Conservation (phyloP, 2,329 filamentous ascomycete species). For the Trichophyton mentagrophytes region DNA sequence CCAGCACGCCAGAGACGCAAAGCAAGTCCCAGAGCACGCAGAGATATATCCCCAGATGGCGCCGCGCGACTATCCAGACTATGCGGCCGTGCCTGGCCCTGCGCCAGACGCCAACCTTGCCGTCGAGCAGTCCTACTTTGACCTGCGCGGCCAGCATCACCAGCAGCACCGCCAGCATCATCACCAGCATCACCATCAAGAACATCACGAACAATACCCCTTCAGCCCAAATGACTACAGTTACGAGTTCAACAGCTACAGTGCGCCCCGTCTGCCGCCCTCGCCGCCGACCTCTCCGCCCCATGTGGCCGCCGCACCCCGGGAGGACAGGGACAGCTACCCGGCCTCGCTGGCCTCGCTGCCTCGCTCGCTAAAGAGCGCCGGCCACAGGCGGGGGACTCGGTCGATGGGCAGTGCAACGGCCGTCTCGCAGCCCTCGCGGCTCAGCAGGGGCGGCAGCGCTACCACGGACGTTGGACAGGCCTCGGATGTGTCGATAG, state of each 20-base stretch:
- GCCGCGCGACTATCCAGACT: background rate
- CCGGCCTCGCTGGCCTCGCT: background rate
- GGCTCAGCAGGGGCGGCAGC: background rate
- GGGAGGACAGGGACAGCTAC: background rate
- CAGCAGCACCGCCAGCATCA: background rate
- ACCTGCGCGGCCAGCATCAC: background rate
- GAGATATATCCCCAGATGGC: background rate
- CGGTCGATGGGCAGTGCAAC: background rate
- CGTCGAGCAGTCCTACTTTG: constrained; percentile 1
- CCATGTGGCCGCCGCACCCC: background rate
- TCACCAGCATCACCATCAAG: background rate
- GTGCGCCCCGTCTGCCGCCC: background rate
- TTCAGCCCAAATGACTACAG: constrained; percentile 5
- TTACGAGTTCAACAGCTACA: background rate
- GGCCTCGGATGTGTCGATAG: constrained; percentile 22
- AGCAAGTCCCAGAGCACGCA: background rate
- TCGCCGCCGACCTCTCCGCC: constrained; percentile 4
- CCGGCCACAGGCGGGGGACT: background rate
- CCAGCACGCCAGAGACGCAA: background rate
- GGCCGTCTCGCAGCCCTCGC: background rate
- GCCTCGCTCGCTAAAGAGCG: background rate
- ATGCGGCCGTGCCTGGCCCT: background rate
- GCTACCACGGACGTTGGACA: constrained; percentile 18
- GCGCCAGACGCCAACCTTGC: background rate
- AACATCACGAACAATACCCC: background rate